A percentile compares a stretch with the other conserved stretches of the same genome.
Conservation (phyloP, 768 basidiomycete species). For the Trametopsis cervina region DNA sequence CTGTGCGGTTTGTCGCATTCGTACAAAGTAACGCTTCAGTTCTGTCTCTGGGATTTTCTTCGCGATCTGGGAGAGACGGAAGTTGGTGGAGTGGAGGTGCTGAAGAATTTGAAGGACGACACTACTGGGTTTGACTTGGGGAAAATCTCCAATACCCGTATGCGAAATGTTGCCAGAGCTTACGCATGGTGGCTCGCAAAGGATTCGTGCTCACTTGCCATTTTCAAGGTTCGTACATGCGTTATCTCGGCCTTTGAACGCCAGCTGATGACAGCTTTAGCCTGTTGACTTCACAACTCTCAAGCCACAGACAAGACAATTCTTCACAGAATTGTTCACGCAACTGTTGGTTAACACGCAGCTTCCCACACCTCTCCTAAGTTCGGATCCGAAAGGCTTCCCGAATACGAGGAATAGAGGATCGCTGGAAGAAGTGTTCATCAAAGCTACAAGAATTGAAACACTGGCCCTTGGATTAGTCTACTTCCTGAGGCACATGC, state of each 20-base stretch:
- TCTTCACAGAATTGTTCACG: conserved; percentile 65
- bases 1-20: conserved; percentile 75
- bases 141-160: conserved; percentile 49
- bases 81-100: conserved; percentile 74
- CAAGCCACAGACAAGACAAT: conserved; percentile 53
- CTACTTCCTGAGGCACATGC: conserved; percentile 54
- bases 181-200: conserved; percentile 95
- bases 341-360: conserved; percentile 74
- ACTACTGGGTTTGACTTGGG: conserved; percentile 36
- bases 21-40: conserved; percentile 90
- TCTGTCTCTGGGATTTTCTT: conserved; percentile 94
- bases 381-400: conserved; percentile 27
- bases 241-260: background rate
- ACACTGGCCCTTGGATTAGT: conserved; percentile 68
- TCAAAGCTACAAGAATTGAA: conserved; percentile 61
- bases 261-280: conserved; percentile 30
- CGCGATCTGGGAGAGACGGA: conserved; percentile 81
- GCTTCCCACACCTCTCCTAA: conserved; percentile 56
- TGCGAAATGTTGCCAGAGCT: conserved; percentile 72
- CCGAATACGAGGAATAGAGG: conserved; percentile 46
- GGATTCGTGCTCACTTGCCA: conserved; percentile 61
- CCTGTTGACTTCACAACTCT: conserved; percentile 82
- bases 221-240: conserved; percentile 65
- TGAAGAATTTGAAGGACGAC: conserved; percentile 51
- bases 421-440: conserved; percentile 70